Conservation (phyloP, 495 filamentous ascomycete genomes). For the Tuber melanosporum region DNA sequence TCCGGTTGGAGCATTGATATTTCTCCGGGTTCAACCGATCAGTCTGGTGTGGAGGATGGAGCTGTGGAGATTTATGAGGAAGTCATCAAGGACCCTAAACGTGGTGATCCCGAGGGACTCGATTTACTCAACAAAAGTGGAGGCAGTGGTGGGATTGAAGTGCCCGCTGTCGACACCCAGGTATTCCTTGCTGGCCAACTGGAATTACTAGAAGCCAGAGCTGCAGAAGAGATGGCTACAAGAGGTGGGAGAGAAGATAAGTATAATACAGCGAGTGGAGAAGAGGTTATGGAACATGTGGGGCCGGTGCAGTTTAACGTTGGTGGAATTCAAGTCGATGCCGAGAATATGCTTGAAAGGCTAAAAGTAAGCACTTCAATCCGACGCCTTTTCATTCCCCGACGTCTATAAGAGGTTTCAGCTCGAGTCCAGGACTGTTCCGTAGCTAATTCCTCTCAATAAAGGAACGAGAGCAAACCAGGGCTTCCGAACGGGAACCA, state of each 20-base stretch:
- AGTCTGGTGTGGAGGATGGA: slow-evolving; percentile 45
- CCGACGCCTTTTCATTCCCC: not conserved
- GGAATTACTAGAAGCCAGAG: slow-evolving; percentile 62
- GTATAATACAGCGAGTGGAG: slow-evolving; percentile 43
- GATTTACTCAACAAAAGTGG: slow-evolving; percentile 44
- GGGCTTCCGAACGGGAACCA: slow-evolving; percentile 45
- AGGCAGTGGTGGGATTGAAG: slow-evolving; percentile 53
- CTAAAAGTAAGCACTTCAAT: slow-evolving; percentile 58
- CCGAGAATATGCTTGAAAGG: slow-evolving; percentile 86
- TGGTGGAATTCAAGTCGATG: slow-evolving; percentile 93
- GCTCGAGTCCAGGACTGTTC: slow-evolving; percentile 13
- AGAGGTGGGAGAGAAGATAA: slow-evolving; percentile 52
- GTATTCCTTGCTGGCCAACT: slow-evolving; percentile 67
- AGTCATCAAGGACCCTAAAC: slow-evolving; percentile 52
- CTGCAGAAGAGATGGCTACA: slow-evolving; percentile 46
- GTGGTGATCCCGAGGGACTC: slow-evolving; percentile 33
- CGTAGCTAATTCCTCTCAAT: slow-evolving; percentile 24
- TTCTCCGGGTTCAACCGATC: slow-evolving; percentile 41
- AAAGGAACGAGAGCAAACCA: slow-evolving; percentile 51
- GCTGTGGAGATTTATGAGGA: slow-evolving; percentile 72
- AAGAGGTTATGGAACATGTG: slow-evolving; percentile 75
- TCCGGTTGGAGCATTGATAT: slow-evolving; percentile 73
- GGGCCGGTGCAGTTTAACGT: slow-evolving; percentile 96
- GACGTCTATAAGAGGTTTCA: not conserved
- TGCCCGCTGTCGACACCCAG: slow-evolving; percentile 71